Base-by-base conservation (phyloP, 306 rosid species). In the Trifolium fragiferum region DNA sequence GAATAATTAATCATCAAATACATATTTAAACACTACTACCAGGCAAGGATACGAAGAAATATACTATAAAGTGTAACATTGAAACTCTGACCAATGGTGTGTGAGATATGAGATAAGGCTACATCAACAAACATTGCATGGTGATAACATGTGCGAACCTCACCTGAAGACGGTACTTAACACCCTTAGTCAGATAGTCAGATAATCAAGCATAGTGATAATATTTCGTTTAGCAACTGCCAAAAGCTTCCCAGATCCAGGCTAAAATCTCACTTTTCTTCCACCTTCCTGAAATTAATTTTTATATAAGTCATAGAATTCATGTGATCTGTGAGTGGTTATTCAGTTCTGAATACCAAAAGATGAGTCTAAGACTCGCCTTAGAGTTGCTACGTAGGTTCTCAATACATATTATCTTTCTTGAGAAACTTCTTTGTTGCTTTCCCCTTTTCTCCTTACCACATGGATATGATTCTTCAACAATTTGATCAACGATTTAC, bases 211-310 rank as follows among this genome's bases (percentile, higher is more conserved):
- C 44, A 67, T 13, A 40, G 16, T 15, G 55, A 67, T 44, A 7
- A 8, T 6, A 2, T 67, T 67, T 67, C 57, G 40, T 13, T 43
- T 44, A 67, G 55, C 72, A 67, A 25, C 14, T 12, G 72, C 72
- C 40, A 67, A 44, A 14, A 67, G 3, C 1, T 1, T 67, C 57
- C 72, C 72, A 13, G 0, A 1, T 13, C 19, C 7, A 43, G 73
- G 73, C 58, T 46, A 41, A 27, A 68, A 10, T 46, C 73, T 68
- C 20, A 68, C 37, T 15, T 3, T 1, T 0, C 8, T 5, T 25
- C 59, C 59, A 9, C 13, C 12, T 15, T 1, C n/a, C 73, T 68
- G 73, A n/a, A n/a, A n/a, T n/a, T n/a, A n/a, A n/a, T n/a, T n/a
- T n/a, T n/a, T n/a, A n/a, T n/a, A n/a, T n/a, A 66, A 38, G 32